These are phyloP conservation scores for Echinochloa phyllopogon DNA, from an alignment of 176 grass and related monocot species.

Conservation along the genomic window DNA sequence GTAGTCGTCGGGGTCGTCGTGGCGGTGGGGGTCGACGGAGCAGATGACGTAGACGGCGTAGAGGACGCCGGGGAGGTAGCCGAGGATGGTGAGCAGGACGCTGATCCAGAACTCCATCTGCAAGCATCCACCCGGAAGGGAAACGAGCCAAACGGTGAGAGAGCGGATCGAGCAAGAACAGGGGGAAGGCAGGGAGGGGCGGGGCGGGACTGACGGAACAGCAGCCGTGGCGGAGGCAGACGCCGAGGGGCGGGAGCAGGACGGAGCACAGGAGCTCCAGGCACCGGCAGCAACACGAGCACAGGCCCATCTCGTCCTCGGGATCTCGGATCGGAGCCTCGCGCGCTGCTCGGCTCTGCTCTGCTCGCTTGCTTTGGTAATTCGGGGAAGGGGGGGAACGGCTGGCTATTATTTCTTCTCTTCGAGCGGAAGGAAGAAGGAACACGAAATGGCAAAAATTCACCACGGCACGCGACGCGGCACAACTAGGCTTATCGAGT, in stretches of 20 bases:
- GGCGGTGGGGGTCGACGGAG: slow-evolving; percentile 56
- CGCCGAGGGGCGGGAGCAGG: slow-evolving; percentile 78
- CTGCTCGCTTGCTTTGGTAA: neutral
- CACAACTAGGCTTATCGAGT: no score
- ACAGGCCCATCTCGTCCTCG: slow-evolving; percentile 37
- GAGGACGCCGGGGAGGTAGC: slow-evolving; percentile 75
- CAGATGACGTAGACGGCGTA: slow-evolving; percentile 80
- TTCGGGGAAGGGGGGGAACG: neutral
- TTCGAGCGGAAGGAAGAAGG: neutral
- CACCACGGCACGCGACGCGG: neutral
- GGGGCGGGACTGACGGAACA: slow-evolving; percentile 49
- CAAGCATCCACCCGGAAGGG: neutral
- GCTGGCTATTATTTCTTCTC: neutral
- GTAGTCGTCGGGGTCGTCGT: slow-evolving; percentile 36
- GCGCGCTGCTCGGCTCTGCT: neutral
- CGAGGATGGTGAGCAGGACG: slow-evolving; percentile 77
- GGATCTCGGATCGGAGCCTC: neutral
- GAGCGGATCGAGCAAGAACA: neutral
- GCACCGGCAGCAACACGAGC: slow-evolving; percentile 75
- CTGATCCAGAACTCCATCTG: slow-evolving; percentile 91
- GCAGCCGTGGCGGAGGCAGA: slow-evolving; percentile 85
- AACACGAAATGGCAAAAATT: neutral
- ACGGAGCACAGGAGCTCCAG: slow-evolving; percentile 80
- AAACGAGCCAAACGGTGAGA: neutral
- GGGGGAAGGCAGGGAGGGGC: neutral